Evolutionary conservation across 75 land plant species (phyloP).

Genomic region (Adiantum capillusveneris): DNA sequence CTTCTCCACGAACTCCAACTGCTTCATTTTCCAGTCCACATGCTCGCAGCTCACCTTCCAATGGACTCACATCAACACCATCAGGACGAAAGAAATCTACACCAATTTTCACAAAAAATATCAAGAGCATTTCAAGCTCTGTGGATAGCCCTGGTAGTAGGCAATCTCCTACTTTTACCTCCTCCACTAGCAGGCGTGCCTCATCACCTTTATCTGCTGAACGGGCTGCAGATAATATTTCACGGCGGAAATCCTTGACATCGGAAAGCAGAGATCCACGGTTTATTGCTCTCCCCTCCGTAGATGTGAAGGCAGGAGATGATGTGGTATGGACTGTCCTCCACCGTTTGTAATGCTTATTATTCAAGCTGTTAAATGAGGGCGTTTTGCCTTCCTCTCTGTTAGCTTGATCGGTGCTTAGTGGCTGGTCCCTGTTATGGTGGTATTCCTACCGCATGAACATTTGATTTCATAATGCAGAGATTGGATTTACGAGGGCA

Average conservation of each 20-base stretch:
- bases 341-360: neutral
- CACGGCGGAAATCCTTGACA: slow-evolving; percentile 44
- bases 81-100: neutral
- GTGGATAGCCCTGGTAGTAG: slow-evolving; percentile 31
- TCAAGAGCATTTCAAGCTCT: slow-evolving; percentile 19
- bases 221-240: slow-evolving; percentile 29
- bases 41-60: neutral
- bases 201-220: slow-evolving; percentile 35
- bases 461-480: slow-evolving; percentile 27
- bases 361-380: neutral
- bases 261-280: slow-evolving; percentile 67
- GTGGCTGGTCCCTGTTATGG: too few relatives aligned
- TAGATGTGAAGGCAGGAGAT: slow-evolving; percentile 77
- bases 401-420: neutral
- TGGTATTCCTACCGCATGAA: too few relatives aligned
- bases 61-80: neutral
- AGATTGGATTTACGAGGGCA: slow-evolving; percentile 88
- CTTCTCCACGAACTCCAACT: neutral
- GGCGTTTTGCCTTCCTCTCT: neutral
- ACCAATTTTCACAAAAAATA: slow-evolving; percentile 4
- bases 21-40: neutral
- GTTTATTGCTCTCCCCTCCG: slow-evolving; percentile 70
- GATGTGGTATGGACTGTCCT: slow-evolving; percentile 57
- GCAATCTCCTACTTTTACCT: slow-evolving; percentile 25
- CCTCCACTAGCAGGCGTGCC: slow-evolving; percentile 20